Base-by-base conservation (phyloP, 139 green algal genomes). In the Chlorella sorokiniana region DNA sequence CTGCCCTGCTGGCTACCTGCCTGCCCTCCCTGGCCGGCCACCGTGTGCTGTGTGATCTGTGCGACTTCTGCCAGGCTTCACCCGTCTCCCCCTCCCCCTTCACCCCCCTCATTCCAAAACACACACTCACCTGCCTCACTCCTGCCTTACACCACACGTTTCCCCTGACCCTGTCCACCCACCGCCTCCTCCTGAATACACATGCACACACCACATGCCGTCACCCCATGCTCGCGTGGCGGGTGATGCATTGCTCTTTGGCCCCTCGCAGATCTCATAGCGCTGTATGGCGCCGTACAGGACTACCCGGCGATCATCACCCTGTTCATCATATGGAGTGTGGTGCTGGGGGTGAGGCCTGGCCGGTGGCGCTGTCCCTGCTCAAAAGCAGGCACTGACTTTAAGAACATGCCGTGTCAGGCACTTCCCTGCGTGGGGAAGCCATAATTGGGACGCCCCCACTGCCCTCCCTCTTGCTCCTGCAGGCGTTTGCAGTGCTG, bases 291-390 rank as follows among this genome's bases (percentile, higher is more conserved):
- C 14, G 33, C 67, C 4, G 20, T 76, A 2, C 77, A 72, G 31
- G 35, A 82, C 35, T 82, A 42, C 23, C n/a, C 77, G 3, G 45
- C 64, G 20, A 9, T 82, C 11, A 22, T 82, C 7, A 82, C 62
- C 5, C 64, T 82, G n/a, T 76, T 82, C 33, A 75, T 82, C 16
- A 27, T 82, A 23, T 82, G 77, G 77, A 54, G n/a, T 0, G 77
- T 82, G 33, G 44, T 82, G n/a, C 77, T 82, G 14, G 77, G 73
- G 73, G 73, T 79, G 54, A 78, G 71, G 33, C 11, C 33, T 44
- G 31, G 14, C 9, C 20, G 29, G 45, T 25, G 33, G 7, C 8
- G n/a, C 45, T 63, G 70, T 7, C 71, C 33, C 48, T 51, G 45
- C 33, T 52, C 16, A 11, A 59, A 59, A 59, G 48, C 48, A 59